Conservation (phyloP, 129 eudicot genomes). For the Calendula officinalis region DNA sequence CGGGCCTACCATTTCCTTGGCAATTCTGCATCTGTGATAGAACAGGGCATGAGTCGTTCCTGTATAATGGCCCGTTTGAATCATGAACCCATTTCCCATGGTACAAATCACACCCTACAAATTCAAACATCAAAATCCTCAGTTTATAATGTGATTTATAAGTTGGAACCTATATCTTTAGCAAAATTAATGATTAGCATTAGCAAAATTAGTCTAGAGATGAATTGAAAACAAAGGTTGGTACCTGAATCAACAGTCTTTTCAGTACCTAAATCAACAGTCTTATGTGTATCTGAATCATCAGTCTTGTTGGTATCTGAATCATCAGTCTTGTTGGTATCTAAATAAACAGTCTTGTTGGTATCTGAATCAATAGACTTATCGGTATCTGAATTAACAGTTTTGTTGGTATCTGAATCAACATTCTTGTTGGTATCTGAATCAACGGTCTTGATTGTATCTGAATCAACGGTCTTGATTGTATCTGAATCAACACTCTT, state of each 20-base stretch:
- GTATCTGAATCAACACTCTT: background rate
- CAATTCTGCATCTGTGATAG: constrained; percentile 88
- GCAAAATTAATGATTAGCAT: too few species aligned
- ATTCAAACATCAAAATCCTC: too few species aligned
- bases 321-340: constrained; percentile 2
- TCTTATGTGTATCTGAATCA: background rate
- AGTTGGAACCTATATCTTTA: too few species aligned
- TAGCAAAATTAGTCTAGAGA: background rate
- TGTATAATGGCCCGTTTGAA: constrained; percentile 54
- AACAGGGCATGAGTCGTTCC: constrained; percentile 52
- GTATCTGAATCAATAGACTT: constrained; percentile 5
- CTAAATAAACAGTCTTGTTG: constrained; percentile 2
- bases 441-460: too few species aligned
- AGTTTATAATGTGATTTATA: too few species aligned
- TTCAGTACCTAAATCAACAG: too few species aligned
- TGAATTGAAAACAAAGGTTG: background rate
- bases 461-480: background rate
- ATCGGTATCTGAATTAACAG: background rate
- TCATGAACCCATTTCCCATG: constrained; percentile 71
- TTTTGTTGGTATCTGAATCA: background rate
- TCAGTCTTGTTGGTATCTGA: background rate
- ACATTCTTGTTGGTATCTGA: too few species aligned
- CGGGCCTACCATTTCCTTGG: constrained; percentile 81
- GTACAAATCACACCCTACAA: constrained; percentile 48
- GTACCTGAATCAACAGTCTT: constrained; percentile 3